A percentile compares a stretch with the other conserved stretches of the same genome.
Conservation (phyloP, 106 monocot genomes). For the Acanthochlamys bracteata region DNA sequence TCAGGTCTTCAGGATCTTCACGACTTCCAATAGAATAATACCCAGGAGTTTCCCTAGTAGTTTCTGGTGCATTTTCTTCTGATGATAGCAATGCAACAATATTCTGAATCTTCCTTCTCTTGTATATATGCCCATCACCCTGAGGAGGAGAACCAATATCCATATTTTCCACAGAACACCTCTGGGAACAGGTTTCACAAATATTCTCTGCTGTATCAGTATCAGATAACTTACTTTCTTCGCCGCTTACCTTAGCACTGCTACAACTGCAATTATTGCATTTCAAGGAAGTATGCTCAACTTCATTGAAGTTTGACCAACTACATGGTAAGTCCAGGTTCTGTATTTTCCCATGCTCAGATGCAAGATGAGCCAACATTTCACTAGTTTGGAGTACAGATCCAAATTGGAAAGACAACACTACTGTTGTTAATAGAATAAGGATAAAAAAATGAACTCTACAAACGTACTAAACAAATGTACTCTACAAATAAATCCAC, state of each 20-base stretch:
- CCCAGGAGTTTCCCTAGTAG: neutral
- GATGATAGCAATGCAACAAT: conserved; percentile 5
- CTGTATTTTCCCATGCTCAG: conserved; percentile 8
- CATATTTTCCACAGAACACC: conserved; percentile 1
- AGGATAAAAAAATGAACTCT: too few relatives aligned
- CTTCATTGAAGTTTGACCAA: conserved; percentile 15
- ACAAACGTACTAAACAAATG: too few relatives aligned
- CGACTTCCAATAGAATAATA: neutral
- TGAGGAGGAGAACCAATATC: neutral
- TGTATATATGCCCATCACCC: conserved; percentile 8
- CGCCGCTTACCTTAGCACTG: neutral
- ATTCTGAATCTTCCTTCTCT: conserved; percentile 11
- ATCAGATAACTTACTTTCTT: neutral
- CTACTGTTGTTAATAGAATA: too few relatives aligned
- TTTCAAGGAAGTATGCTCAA: conserved; percentile 5
- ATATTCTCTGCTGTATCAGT: neutral
- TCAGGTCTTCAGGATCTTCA: neutral
- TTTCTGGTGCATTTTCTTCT: conserved; percentile 2
- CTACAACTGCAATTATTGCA: neutral
- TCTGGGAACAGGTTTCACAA: neutral
- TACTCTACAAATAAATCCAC: too few relatives aligned
- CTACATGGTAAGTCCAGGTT: conserved; percentile 12
- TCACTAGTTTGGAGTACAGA: conserved; percentile 10
- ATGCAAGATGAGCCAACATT: conserved; percentile 18
- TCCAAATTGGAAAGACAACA: too few relatives aligned